Base-by-base conservation (phyloP, 176 grass and related monocot genomes). In the Oryza meridionalis region DNA sequence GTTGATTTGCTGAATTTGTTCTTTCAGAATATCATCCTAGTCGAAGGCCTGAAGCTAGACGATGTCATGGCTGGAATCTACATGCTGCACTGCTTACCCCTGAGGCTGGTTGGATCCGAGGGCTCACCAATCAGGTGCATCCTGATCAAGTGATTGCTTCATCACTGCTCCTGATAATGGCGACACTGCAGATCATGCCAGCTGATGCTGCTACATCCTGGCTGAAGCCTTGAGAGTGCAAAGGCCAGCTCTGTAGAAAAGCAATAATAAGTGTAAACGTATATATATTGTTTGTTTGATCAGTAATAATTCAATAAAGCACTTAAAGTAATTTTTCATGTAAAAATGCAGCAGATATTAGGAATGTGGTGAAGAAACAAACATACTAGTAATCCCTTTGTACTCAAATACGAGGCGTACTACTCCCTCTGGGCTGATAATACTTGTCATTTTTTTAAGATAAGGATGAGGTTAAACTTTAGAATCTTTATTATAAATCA, bases 91-190 rank as follows among this genome's bases (percentile, higher is more conserved):
- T 97, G 94, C 88, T 86, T 97, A 82, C 94, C 92, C 66, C 84
- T 94, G 22, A 86, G 88, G 81, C 79, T 94, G 47, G 69, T 94
- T 58, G 90, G 88, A 10, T 61, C 81, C 0, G 94, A 97, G 49
- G 92, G 92, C 55, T 94, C 92, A 19, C 94, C 94, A 26, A 84
- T 97, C 66, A 86, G 94, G 82, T 97, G 90, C 88, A 97, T 97
- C 82, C 92, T 94, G 69, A 88, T 91, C 21, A 92, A 91, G 82
- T 97, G 85, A 91, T 74, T n/a, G 58, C 37, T 24, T 13, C n/a
- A 9, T 38, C 1, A 5, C 4, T 73, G 37, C 11, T 78, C 40
- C 6, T 82, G 67, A 14, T 69, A 24, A 78, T 78, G 47, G 45
- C 43, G 35, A 59, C 40, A 72, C 5, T 15, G 69, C 27, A 74